These are phyloP conservation scores for Neonectria faginata DNA, from an alignment of 2,329 filamentous ascomycete genomes.

Conservation along the genomic window DNA sequence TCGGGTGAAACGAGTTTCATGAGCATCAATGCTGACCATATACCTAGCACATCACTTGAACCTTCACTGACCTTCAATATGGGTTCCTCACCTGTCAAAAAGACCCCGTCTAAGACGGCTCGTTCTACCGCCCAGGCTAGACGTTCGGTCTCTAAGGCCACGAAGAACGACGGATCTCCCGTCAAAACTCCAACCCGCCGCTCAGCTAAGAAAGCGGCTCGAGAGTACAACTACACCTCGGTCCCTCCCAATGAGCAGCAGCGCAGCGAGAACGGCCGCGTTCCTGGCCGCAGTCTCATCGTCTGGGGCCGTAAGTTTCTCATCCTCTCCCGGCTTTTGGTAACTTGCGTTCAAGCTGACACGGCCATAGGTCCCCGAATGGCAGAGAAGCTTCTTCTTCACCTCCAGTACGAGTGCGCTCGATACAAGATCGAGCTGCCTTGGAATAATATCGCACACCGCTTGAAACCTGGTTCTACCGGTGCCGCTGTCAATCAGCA, in stretches of 20 bases:
- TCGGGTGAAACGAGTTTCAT: neutral
- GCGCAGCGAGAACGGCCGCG: slow-evolving; percentile 46
- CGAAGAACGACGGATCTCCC: slow-evolving; percentile 19
- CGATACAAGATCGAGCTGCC: slow-evolving; percentile 50
- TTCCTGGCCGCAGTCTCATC: slow-evolving; percentile 54
- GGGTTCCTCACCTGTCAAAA: slow-evolving; percentile 27
- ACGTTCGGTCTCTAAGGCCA: slow-evolving; percentile 24
- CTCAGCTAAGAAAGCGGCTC: slow-evolving; percentile 19
- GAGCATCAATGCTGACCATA: neutral
- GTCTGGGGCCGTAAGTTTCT: slow-evolving; percentile 56
- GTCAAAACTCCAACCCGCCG: neutral
- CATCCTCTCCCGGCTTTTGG: neutral
- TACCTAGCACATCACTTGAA: neutral
- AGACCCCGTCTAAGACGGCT: slow-evolving; percentile 35
- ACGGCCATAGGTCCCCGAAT: slow-evolving; percentile 56
- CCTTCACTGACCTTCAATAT: slow-evolving; percentile 9
- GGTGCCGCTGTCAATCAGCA: slow-evolving; percentile 54
- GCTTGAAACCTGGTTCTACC: slow-evolving; percentile 56
- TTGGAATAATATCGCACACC: slow-evolving; percentile 56
- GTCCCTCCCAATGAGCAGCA: slow-evolving; percentile 43
- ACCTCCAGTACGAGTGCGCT: slow-evolving; percentile 55
- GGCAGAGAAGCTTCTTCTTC: slow-evolving; percentile 58
- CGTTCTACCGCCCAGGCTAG: slow-evolving; percentile 30
- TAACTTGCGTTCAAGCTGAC: slow-evolving; percentile 18
- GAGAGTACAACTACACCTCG: slow-evolving; percentile 41